These are phyloP conservation scores for Shiraia sp. DNA, from an alignment of 2,329 filamentous ascomycete species.

Conservation along the genomic window DNA sequence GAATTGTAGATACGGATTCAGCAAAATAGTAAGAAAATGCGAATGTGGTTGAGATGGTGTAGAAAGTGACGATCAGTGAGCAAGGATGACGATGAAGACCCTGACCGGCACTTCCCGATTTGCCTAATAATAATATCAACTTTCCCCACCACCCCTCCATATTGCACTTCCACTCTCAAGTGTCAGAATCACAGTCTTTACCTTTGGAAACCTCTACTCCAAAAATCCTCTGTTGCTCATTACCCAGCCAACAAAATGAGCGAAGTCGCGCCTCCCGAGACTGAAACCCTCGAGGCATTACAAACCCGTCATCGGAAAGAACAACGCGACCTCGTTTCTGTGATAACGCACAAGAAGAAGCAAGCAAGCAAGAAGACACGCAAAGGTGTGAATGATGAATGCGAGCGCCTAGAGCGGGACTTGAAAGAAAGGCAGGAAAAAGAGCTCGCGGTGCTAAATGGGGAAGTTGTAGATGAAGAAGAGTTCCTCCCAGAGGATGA, in stretches of 20 bases:
- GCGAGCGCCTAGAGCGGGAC: conserved; percentile 60
- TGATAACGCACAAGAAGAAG: conserved; percentile 95
- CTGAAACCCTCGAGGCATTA: conserved; percentile 69
- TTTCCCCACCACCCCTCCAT: conserved; percentile 13
- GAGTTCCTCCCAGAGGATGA: conserved; percentile 13
- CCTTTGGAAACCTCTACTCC: not conserved
- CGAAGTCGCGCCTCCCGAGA: conserved; percentile 3
- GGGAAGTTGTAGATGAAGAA: conserved; percentile 12
- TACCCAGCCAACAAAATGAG: conserved; percentile 7
- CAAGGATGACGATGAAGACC: not conserved
- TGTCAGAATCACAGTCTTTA: conserved; percentile 6
- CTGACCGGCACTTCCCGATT: conserved; percentile 2
- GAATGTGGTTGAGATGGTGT: too few species aligned
- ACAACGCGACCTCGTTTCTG: conserved; percentile 79
- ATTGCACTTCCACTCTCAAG: conserved; percentile 1
- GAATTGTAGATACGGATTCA: too few species aligned
- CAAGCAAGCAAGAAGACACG: conserved; percentile 82
- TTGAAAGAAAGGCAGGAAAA: conserved; percentile 58
- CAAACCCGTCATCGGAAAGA: conserved; percentile 85
- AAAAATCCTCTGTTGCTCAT: too few species aligned
- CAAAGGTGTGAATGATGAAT: conserved; percentile 65
- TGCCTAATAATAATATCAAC: conserved; percentile 4
- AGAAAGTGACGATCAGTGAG: too few species aligned
- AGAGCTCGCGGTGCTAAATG: conserved; percentile 52
- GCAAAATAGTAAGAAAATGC: too few species aligned